Evolutionary conservation across 1,284 basidiomycete genomes (phyloP).

Genomic region (Trametes pubescens): DNA sequence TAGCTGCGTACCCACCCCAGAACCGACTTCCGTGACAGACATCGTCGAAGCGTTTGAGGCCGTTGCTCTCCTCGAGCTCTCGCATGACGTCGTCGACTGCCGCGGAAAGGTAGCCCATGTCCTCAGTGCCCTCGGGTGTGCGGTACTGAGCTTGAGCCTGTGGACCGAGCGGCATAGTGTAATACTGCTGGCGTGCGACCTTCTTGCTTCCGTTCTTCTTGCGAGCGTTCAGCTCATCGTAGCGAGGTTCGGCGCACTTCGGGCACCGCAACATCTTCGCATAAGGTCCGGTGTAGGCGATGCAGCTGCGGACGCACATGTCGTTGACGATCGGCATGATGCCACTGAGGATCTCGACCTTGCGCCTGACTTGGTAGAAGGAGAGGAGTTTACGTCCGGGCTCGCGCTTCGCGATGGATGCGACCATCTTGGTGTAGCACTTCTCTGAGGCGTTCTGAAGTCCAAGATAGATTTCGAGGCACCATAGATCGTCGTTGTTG

Average conservation of each 20-base stretch:
- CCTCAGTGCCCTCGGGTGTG: not conserved
- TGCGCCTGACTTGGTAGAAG: not conserved
- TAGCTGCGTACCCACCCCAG: conserved; percentile 3
- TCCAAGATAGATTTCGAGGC: not conserved
- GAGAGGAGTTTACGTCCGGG: not conserved
- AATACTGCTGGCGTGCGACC: conserved; percentile 8
- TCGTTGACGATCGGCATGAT: conserved; percentile 37
- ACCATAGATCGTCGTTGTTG: not conserved
- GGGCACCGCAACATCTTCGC: conserved; percentile 30
- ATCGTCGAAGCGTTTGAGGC: conserved; percentile 3
- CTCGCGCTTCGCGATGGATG: not conserved
- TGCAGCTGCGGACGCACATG: conserved; percentile 46
- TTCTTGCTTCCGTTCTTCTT: not conserved
- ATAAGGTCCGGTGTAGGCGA: conserved; percentile 26
- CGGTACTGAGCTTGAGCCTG: conserved; percentile 4
- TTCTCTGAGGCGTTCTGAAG: not conserved
- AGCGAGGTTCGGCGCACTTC: conserved; percentile 20
- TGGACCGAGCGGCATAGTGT: conserved; percentile 5
- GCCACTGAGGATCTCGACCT: conserved; percentile 38
- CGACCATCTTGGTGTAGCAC: not conserved
- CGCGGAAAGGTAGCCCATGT: conserved; percentile 1
- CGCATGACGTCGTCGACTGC: conserved; percentile 4
- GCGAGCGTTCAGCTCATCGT: conserved; percentile 9
- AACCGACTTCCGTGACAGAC: conserved; percentile 1
- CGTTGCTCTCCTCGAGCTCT: not conserved